phyloP scores from a whole-genome alignment of 441 rosid genomes.

The Euphorbia celastroides region DNA sequence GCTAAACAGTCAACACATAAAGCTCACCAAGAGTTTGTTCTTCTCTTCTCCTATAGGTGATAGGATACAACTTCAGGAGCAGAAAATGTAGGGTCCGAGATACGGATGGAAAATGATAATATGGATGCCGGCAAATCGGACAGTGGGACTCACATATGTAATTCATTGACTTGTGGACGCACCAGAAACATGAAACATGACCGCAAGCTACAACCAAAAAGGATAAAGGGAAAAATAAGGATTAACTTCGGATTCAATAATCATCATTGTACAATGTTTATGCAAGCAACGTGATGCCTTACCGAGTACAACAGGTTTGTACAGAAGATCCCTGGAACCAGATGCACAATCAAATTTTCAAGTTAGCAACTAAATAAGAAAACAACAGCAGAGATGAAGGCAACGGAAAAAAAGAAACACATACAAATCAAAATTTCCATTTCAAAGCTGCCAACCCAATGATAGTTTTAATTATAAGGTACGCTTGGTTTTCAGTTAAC shows the following conservation, averaged over 20 bases:
- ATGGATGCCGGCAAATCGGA: slow-evolving; percentile 63
- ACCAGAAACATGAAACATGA: slow-evolving; percentile 90
- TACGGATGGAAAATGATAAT: slow-evolving; percentile 57
- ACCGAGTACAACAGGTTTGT: slow-evolving; percentile 78
- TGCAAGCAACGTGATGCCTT: slow-evolving; percentile 28
- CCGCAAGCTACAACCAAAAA: slow-evolving; percentile 62
- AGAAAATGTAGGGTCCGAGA: slow-evolving; percentile 57
- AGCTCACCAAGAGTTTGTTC: slow-evolving; percentile 47
- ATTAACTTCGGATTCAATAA: slow-evolving; percentile 2
- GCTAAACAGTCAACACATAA: not conserved
- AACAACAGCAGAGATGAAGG: not conserved
- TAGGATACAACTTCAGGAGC: slow-evolving; percentile 61
- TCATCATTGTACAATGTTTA: not conserved
- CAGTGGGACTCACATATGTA: slow-evolving; percentile 33
- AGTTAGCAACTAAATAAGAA: not conserved
- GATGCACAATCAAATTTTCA: slow-evolving; percentile 12
- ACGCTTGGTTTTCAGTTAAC: too few relatives aligned
- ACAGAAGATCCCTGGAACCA: slow-evolving; percentile 70
- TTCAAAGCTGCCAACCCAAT: not conserved
- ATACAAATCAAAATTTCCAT: not conserved
- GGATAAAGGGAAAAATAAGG: slow-evolving; percentile 3
- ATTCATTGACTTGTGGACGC: slow-evolving; percentile 63
- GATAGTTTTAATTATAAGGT: too few relatives aligned
- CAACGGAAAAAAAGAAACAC: not conserved
- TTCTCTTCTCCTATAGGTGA: slow-evolving; percentile 48